Percentiles rank a stretch among this genome's conserved stretches.
These are phyloP conservation scores for Carallia pectinifolia DNA, from an alignment of 345 rosid genomes.

Conservation along the genomic window DNA sequence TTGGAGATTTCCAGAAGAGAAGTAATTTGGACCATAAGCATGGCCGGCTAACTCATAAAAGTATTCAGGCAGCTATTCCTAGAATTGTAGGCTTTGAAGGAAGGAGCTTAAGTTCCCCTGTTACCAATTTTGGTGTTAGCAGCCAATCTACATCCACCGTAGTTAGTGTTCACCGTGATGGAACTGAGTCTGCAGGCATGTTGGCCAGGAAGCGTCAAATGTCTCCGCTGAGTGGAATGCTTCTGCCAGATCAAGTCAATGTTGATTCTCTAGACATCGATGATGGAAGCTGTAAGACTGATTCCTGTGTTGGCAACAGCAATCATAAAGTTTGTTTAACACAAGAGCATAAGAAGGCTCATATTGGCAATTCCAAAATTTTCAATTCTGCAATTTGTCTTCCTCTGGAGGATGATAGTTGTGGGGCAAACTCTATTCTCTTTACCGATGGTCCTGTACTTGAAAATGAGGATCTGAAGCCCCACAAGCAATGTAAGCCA, in stretches of 20 bases:
- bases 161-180: not conserved
- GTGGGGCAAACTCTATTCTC: slow-evolving; percentile 13
- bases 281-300: slow-evolving; percentile 1
- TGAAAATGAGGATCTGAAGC: slow-evolving; percentile 35
- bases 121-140: slow-evolving; percentile 5
- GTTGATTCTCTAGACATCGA: slow-evolving; percentile 15
- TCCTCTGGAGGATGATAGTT: slow-evolving; percentile 13
- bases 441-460: slow-evolving; percentile 73
- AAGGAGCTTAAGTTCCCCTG: slow-evolving; percentile 15
- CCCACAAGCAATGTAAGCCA: slow-evolving; percentile 15
- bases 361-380: slow-evolving; percentile 13
- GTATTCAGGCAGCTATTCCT: slow-evolving; percentile 17
- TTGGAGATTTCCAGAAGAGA: slow-evolving; percentile 19
- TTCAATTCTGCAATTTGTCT: slow-evolving; percentile 9
- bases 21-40: slow-evolving; percentile 10
- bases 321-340: slow-evolving; percentile 4
- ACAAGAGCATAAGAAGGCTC: slow-evolving; percentile 27
- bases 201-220: slow-evolving; percentile 19
- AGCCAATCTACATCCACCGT: slow-evolving; percentile 12
- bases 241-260: slow-evolving; percentile 19
- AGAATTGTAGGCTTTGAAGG: slow-evolving; percentile 25
- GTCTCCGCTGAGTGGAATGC: slow-evolving; percentile 22
- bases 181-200: slow-evolving; percentile 12
- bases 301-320: not conserved
- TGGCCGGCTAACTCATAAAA: slow-evolving; percentile 11